Evolutionary conservation across 2,329 filamentous ascomycete genomes (phyloP), one percentile per base, ranked within the genome.

Genomic region (Graphilbum fragrans): DNA sequence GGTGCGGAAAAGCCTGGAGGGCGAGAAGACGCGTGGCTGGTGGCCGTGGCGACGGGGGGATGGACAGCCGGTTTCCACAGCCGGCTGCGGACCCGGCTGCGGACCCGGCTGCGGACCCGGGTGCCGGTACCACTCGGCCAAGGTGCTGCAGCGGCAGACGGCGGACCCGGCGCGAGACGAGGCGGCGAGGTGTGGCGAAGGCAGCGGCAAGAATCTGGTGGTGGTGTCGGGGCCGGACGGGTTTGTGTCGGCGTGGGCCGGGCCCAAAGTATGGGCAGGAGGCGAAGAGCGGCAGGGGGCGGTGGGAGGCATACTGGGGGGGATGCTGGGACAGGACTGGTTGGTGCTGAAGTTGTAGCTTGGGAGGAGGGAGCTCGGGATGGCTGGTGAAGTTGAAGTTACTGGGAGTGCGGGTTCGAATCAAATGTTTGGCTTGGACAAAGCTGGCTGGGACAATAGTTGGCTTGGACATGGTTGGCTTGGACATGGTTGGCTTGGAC

Each of bases 211-310:
- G 47, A 79, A 78, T 45, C 57, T 94, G 18, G 65, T 95, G n/a
- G 67, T 94, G 42, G 74, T 96, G 2, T 94, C 87, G 1, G 92
- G 92, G 0, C 90, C 92, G 0, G 86, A 94, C 41, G 90, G 92
- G 1, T 96, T 96, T 60, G 72, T 96, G 32, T 72, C 74, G 35
- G 73, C 82, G 48, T 85, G 83, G 61, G 86, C 86, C 3, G 90
- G 92, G 1, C 67, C 78, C 10, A 94, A 94, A 61, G 62, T 74
- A 3, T 93, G 86, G 83, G 64, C 69, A 11, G 70, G 72, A 22
- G 86, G 86, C 0, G 65, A 66, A 43, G 82, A 94, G 60, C 66
- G 74, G 11, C 87, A 94, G 53, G 88, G 88, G 0, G 69, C 74
- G 0, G 61, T 94, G 0, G 72, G 74, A 6, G 88, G 88, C 0